Evolutionary conservation across 768 basidiomycete genomes (phyloP), one percentile per base, ranked within the genome.

Genomic region (Rhizopogon vulgaris): DNA sequence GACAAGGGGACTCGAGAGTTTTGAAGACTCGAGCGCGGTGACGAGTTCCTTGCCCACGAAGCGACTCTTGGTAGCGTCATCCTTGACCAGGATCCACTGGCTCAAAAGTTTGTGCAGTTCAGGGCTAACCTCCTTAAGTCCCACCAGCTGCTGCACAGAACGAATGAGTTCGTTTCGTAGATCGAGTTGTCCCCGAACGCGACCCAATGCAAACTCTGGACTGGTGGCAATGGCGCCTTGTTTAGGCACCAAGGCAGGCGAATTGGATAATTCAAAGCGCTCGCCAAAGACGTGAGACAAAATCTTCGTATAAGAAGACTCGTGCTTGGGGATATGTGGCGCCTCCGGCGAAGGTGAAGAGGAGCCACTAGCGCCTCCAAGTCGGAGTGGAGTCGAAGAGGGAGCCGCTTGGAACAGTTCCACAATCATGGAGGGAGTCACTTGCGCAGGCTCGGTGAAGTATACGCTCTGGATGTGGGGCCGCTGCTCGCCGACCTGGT

Each of bases 201-300:
- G 87, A 11, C 96, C 95, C 34, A 98, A 78, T 0, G 96, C 95
- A 63, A 86, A 97, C 65, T 97, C 92, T 2, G 95, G 96, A n/a
- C 79, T 86, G 9, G 94, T 95, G 15, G 92, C 90, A 41, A 83
- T 67, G 41, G 78, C 71, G 10, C 92, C 93, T 52, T 87, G 79
- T 12, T 83, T 68, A 9, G 79, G 63, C 47, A 92, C 82, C 15
- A 87, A 76, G 39, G 79, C 72, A 0, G 92, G 94, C 3, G 87
- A 83, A 69, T 99, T 98, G 61, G 85, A 76, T 53, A 99, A 78
- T 55, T 94, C 85, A 1, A 98, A 73, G 2, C 90, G 80, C 7
- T 84, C 80, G 38, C 73, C 76, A 64, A 97, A 94, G 32, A 96
- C 73, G 52, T 90, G 86, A 6, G 77, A 68, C 50, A 99, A 81